Conservation (phyloP, 148 eudicot genomes). For the Rhododendron ovatum region DNA sequence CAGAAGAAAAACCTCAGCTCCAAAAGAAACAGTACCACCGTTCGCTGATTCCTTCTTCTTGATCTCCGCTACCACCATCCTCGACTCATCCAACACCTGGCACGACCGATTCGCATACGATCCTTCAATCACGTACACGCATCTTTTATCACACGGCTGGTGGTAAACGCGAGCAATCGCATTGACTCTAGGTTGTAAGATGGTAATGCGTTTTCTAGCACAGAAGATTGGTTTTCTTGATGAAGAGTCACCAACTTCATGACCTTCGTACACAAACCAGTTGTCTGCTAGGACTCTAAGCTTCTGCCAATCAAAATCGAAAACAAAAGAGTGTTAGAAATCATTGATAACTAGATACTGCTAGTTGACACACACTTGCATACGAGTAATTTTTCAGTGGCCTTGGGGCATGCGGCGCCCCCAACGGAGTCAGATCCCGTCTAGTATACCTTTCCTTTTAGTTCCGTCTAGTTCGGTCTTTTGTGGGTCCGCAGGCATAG, state of each 20-base stretch:
- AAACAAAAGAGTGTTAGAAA: neutral
- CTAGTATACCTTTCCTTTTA: no score
- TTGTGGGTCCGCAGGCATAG: no score
- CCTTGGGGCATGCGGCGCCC: no score
- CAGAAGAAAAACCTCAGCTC: conserved; percentile 68
- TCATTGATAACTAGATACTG: neutral
- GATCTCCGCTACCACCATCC: conserved; percentile 63
- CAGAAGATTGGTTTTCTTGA: conserved; percentile 25
- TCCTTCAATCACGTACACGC: conserved; percentile 56
- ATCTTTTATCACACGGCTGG: conserved; percentile 22
- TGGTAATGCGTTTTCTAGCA: conserved; percentile 34
- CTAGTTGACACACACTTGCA: no score
- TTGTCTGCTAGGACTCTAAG: conserved; percentile 34
- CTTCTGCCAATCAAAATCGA: conserved; percentile 22
- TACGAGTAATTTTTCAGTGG: no score
- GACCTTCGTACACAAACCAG: conserved; percentile 65
- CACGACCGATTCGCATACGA: conserved; percentile 54
- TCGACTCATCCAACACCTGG: conserved; percentile 43
- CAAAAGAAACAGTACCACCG: conserved; percentile 45
- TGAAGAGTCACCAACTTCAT: conserved; percentile 16
- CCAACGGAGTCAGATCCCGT: no score
- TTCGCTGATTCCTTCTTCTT: conserved; percentile 56
- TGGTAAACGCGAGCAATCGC: conserved; percentile 48
- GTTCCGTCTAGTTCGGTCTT: no score
- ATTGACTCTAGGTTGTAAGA: conserved; percentile 26